Base-by-base conservation (phyloP, 2,329 filamentous ascomycete species). In the Colletotrichum kahawae region DNA sequence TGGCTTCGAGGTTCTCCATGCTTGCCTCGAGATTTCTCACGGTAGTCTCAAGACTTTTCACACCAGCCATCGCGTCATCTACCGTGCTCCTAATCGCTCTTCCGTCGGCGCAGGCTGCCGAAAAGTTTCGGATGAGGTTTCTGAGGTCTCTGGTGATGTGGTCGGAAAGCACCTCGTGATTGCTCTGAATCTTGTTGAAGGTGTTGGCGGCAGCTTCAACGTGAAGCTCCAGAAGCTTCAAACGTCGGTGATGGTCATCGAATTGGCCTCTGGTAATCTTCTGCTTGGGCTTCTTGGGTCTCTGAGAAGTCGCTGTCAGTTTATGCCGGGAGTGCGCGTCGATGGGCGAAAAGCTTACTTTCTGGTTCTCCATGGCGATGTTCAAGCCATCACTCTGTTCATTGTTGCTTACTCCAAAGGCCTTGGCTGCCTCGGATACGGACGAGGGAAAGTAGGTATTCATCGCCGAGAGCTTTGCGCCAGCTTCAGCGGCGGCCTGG, bases 321-420 rank as follows among this genome's bases (percentile, higher is more conserved):
- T 12, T 12, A 34, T 34, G 33, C 10, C 12, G 33, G 10, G 33
- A 12, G 12, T 5, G 13, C 13, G 6, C 33, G 33, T 14, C 33
- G 33, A 13, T 13, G 33, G 6, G 33, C 33, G 33, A 34, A 34
- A 12, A 34, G 5, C 33, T 34, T 34, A 34, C 33, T 5, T 43
- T 48, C 18, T 48, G 38, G 0, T 1, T 0, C 38, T n/a, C 9
- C 9, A 48, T 7, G 5, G 9, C 10, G 43, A 51, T 6, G 2
- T 51, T 21, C 1, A 51, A n/a, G 13, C 43, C 43, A 4, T 51
- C 43, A 0, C 10, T 24, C n/a, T 51, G n/a, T 1, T 57, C 8
- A 13, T 13, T 57, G 14, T 24, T 5, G 24, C n/a, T 21, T 6
- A 51, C n/a, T 2, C 54, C 54, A 29, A 57, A 57, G 4, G 21